Conservation (phyloP, 2,329 filamentous ascomycete species). For the Sporothrix humicola region DNA sequence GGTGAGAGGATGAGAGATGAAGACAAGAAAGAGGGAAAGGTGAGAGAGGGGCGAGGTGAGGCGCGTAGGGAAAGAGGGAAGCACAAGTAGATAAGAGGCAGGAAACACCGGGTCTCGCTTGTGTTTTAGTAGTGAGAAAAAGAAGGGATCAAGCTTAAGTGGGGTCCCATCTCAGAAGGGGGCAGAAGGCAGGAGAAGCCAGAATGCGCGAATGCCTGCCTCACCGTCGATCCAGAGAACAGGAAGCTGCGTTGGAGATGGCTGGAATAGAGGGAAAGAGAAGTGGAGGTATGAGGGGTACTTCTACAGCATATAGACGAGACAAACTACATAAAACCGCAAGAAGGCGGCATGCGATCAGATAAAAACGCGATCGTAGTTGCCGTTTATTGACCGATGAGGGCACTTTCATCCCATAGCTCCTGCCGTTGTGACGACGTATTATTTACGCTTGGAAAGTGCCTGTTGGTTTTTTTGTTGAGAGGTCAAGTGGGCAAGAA, state of each 20-base stretch:
- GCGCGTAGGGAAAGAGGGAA: background rate
- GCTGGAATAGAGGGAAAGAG: background rate
- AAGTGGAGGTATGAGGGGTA: background rate
- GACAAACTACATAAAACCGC: background rate
- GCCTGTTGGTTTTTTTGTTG: conserved; percentile 33
- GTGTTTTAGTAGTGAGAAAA: conserved; percentile 27
- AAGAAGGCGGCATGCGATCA: background rate
- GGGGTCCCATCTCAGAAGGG: conserved; percentile 27
- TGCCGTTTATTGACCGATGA: conserved; percentile 16
- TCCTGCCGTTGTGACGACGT: conserved; percentile 6
- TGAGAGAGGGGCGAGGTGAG: background rate
- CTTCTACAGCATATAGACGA: background rate
- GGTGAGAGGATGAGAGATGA: conserved; percentile 1
- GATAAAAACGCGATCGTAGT: background rate
- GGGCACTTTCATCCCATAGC: conserved; percentile 6
- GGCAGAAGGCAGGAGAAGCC: conserved; percentile 27
- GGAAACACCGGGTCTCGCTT: conserved; percentile 25
- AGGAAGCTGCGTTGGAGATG: conserved; percentile 3
- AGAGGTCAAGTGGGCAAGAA: conserved; percentile 23
- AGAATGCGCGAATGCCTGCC: conserved; percentile 8
- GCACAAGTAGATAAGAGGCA: conserved; percentile 21
- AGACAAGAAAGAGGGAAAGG: background rate
- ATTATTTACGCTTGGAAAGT: background rate
- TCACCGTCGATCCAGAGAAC: conserved; percentile 16
- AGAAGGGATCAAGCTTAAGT: conserved; percentile 29